Evolutionary conservation across 192 early-diverging fungal genomes (phyloP), one percentile per base, ranked within the genome.

Genomic region (Rhizophagus sp.): DNA sequence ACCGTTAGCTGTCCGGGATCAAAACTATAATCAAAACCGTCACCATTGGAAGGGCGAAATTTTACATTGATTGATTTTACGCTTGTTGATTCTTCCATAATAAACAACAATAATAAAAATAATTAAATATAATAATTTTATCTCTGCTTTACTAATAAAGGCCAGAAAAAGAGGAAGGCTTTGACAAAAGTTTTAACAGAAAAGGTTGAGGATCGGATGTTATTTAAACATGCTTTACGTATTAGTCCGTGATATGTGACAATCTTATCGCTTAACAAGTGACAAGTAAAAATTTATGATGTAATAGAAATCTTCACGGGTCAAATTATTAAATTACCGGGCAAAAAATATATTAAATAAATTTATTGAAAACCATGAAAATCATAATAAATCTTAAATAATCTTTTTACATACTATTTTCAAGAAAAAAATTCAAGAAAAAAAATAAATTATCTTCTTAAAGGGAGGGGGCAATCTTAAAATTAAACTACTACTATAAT

Each of bases 1-100:
- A 97, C 95, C 0, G 92, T 94, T 36, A 86, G 86, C 19, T 79
- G 80, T 1, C 87, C 85, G 30, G 85, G 83, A 34, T 84, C 85
- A 11, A 94, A 82, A 34, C 83, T 80, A 22, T 84, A 65, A 27
- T 88, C 85, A 64, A 90, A 87, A 19, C 79, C 81, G n/a, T 83
- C 67, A 41, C 88, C 89, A 24, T 78, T 83, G 36, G 88, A 90
- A 47, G 86, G 85, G 10, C 87, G 85, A 71, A 90, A 85, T 63
- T 86, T 90, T 57, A 90, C 83, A 19, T 41, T 70, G 68, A 70
- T 70, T 70, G 22, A 70, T 70, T 19, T 36, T 9, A 44, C 39
- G 7, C 19, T 34, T 22, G 12, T n/a, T 44, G 36, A 12, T 30
- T 70, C 68, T 22, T 70, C 68, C 68, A 70, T 70, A 33, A 30